phyloP scores from a whole-genome alignment of 73 alveolate genomes.

The Paramecium primaurelia region DNA sequence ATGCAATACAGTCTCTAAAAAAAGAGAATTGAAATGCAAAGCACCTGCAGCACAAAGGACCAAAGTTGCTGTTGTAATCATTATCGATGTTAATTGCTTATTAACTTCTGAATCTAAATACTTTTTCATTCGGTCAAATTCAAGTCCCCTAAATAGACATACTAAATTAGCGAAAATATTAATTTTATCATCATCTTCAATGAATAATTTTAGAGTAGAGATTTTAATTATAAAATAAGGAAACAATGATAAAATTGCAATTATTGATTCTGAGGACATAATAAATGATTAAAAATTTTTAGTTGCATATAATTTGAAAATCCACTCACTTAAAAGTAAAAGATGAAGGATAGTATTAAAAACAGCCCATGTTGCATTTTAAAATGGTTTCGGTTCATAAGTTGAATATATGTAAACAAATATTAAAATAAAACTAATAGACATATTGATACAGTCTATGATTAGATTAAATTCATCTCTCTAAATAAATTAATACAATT shows the following conservation, averaged over 20 bases:
- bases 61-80: constrained; percentile 28
- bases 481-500: background rate
- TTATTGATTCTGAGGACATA: constrained; percentile 29
- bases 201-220: background rate
- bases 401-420: constrained; percentile 22
- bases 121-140: background rate
- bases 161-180: background rate
- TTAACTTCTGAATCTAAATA: constrained; percentile 44
- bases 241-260: constrained; percentile 19
- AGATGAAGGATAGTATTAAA: background rate
- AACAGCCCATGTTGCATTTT: constrained; percentile 36
- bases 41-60: constrained; percentile 57
- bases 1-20: background rate
- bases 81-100: constrained; percentile 11
- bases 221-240: constrained; percentile 32
- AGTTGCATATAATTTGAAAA: constrained; percentile 7
- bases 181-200: background rate
- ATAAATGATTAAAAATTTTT: background rate
- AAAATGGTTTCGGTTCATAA: background rate
- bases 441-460: background rate
- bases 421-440: background rate
- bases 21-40: constrained; percentile 42
- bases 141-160: constrained; percentile 14
- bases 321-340: constrained; percentile 37
- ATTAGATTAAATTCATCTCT: background rate